Evolutionary conservation across 2,329 filamentous ascomycete species (phyloP).

Genomic region (Tetracladium maxilliforme): DNA sequence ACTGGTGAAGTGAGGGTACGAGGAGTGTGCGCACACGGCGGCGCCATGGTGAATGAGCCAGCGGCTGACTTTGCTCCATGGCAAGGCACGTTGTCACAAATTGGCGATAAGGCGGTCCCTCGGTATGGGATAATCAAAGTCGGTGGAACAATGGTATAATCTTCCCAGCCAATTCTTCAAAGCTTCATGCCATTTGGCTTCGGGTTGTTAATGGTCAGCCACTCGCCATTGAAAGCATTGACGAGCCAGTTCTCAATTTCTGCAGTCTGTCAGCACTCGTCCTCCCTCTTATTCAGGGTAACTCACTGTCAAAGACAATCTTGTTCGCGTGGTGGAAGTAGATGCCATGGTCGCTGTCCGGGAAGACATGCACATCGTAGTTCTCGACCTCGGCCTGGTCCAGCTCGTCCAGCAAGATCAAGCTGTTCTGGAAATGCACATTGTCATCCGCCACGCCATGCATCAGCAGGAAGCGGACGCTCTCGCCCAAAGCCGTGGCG

Average conservation of each 20-base stretch:
- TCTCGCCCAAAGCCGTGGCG: constrained; percentile 54
- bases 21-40: no score
- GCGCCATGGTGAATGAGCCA: no score
- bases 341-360: constrained; percentile 90
- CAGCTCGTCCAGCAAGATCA: constrained; percentile 74
- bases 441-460: constrained; percentile 96
- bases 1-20: no score
- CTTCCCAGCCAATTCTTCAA: no score
- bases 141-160: no score
- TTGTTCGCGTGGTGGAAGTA: constrained; percentile 85
- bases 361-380: constrained; percentile 93
- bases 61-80: no score
- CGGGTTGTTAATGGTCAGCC: constrained; percentile 47
- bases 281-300: not conserved
- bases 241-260: constrained; percentile 81
- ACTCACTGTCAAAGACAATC: constrained; percentile 88
- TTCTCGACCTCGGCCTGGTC: constrained; percentile 75
- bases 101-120: no score
- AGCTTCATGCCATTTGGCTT: constrained; percentile 22
- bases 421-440: constrained; percentile 90
- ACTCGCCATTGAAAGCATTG: constrained; percentile 96
- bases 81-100: no score
- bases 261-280: constrained; percentile 23
- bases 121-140: no score
- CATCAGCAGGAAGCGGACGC: constrained; percentile 85